phyloP scores from a whole-genome alignment of 805 yeast species.

The Saccharomyces paradoxus region DNA sequence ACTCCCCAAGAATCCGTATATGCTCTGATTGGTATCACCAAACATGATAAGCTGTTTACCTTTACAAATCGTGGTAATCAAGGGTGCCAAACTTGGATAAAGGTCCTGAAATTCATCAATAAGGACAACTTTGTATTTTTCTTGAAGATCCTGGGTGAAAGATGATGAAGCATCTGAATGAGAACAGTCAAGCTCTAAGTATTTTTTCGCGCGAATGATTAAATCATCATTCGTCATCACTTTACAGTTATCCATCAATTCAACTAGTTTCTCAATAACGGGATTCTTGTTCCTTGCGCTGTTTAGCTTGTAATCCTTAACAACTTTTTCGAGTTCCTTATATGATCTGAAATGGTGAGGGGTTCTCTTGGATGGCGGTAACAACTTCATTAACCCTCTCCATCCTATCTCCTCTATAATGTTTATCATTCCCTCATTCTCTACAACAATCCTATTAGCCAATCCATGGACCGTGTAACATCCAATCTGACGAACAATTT shows the following conservation, averaged over 20 bases:
- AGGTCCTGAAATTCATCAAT: constrained; percentile 75
- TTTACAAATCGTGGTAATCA: constrained; percentile 34
- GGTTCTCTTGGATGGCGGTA: constrained; percentile 17
- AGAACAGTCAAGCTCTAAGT: constrained; percentile 5
- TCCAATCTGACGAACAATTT: constrained; percentile 27
- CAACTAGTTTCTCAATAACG: constrained; percentile 17
- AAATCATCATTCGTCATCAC: constrained; percentile 29
- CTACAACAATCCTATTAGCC: constrained; percentile 42
- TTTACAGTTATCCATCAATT: constrained; percentile 30
- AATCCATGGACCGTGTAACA: constrained; percentile 59
- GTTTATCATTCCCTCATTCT: constrained; percentile 31
- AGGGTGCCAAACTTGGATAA: constrained; percentile 40
- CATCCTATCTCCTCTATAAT: constrained; percentile 51
- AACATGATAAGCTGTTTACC: constrained; percentile 53
- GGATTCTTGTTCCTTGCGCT: constrained; percentile 2
- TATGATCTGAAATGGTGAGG: constrained; percentile 2
- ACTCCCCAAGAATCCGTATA: constrained; percentile 59
- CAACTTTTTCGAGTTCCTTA: constrained; percentile 13
- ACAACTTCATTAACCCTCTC: constrained; percentile 35
- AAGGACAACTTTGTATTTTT: constrained; percentile 36
- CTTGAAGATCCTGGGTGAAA: constrained; percentile 10
- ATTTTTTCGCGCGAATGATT: constrained; percentile 16
- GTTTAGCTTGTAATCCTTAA: constrained; percentile 12
- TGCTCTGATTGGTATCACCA: constrained; percentile 66
- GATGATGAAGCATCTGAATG: not conserved